These are phyloP conservation scores for Aspergillus sp. DNA, from an alignment of 2,329 filamentous ascomycete species.

Conservation along the genomic window DNA sequence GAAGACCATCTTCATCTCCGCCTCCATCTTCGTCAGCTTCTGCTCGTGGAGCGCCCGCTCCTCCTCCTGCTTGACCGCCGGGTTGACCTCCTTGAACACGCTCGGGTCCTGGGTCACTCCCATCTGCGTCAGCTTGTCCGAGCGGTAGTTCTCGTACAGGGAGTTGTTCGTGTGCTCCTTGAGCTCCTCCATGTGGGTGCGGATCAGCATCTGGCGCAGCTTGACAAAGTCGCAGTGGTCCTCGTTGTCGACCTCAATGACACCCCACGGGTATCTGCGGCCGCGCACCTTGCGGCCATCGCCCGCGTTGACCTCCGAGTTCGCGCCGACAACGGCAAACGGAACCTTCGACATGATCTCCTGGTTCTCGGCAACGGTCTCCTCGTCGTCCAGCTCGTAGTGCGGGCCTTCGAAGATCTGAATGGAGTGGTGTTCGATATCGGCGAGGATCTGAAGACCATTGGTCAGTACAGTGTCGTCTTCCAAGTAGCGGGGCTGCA, in stretches of 20 bases:
- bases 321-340: conserved; percentile 95
- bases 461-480: conserved; percentile 12
- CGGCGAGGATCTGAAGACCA: conserved; percentile 69
- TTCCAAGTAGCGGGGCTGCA: conserved; percentile 25
- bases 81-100: conserved; percentile 99
- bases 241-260: conserved; percentile 99
- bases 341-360: conserved; percentile 99
- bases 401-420: conserved; percentile 98
- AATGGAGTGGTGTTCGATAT: conserved; percentile 94
- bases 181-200: conserved; percentile 99
- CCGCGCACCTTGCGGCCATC: conserved; percentile 95
- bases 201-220: conserved; percentile 98
- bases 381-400: conserved; percentile 97
- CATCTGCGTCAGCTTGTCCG: conserved; percentile 97
- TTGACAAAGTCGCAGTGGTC: conserved; percentile 99
- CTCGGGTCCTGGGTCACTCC: conserved; percentile 96
- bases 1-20: conserved; percentile 99
- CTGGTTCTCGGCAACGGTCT: conserved; percentile 99
- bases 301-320: conserved; percentile 80
- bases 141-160: conserved; percentile 99
- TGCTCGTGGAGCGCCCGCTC: conserved; percentile 96
- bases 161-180: conserved; percentile 99
- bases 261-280: conserved; percentile 94
- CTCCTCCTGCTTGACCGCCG: conserved; percentile 98
- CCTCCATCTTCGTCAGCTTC: conserved; percentile 99